Evolutionary conservation across 345 rosid species (phyloP), one percentile per base, ranked within the genome.

Genomic region (Lepidium sativum): DNA sequence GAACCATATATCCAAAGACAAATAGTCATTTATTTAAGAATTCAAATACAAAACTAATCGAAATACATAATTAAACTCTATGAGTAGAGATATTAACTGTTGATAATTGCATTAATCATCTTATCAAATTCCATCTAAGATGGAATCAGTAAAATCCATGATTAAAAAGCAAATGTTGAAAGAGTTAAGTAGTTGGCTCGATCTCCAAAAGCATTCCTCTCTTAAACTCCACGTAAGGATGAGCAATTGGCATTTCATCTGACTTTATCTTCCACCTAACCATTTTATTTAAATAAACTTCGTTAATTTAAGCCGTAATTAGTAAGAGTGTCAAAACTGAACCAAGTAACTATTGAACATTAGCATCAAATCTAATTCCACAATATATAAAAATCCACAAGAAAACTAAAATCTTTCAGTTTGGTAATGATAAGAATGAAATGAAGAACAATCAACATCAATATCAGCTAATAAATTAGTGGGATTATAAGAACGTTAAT

Each of bases 221-320:
- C 17, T 34, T 70, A 72, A 91, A 91, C 70, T 88, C 94, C 67
- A 91, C 96, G 54, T 73, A 88, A 20, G 97, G 97, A 61, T 83
- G 73, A 4, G 97, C 96, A 39, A 84, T 48, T 7, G 98, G 96
- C 70, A 71, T 73, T 12, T 91, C 94, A 79, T 86, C 96, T 38
- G 59, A 45, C 71, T 77, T 82, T 38, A 69, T 69, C 67, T 80
- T 82, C 97, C 96, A 88, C 74, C 97, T 91, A 23, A 80, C 55
- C 54, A 32, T 65, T 23, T 1, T 23, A 23, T 40, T 7, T 32
- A 57, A 14, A 6, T 37, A 27, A 35, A 6, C 32, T 41, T 40
- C 14, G 12, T 40, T 2, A 42, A 39, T 50, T 21, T 3, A 41
- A 53, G 15, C 29, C 27, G 20, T 11, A 31, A 23, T 3, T 23